Evolutionary conservation across 129 eudicot genomes (phyloP).

Genomic region (Helichrysum umbraculigerum): DNA sequence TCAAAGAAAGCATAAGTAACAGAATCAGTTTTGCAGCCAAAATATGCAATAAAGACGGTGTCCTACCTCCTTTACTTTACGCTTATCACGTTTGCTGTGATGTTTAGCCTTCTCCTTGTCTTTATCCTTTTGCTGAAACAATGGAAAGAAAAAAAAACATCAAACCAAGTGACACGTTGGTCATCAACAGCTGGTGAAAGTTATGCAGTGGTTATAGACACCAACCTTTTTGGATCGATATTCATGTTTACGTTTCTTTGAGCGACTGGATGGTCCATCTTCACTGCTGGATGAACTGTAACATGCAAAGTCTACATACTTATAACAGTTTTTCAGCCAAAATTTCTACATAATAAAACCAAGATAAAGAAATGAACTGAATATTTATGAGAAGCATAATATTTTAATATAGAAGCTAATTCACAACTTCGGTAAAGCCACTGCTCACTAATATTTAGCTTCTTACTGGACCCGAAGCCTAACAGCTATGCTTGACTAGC

Average conservation of each 20-base stretch:
- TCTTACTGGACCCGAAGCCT: neutral
- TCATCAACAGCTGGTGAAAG: constrained; percentile 1
- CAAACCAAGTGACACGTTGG: constrained; percentile 15
- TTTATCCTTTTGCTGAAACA: constrained; percentile 65
- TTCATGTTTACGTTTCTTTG: constrained; percentile 62
- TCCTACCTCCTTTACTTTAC: constrained; percentile 81
- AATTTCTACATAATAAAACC: neutral
- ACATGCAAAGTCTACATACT: constrained; percentile 8
- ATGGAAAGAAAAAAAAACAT: neutral
- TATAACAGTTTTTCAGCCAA: neutral
- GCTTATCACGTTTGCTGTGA: constrained; percentile 63
- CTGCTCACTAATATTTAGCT: neutral
- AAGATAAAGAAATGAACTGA: neutral
- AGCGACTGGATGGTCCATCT: constrained; percentile 52
- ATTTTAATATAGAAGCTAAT: neutral
- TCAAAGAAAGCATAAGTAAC: neutral
- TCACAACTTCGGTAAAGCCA: neutral
- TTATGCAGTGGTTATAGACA: neutral
- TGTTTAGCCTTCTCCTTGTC: constrained; percentile 74
- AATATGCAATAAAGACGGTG: neutral
- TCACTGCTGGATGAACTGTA: constrained; percentile 78
- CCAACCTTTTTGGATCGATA: constrained; percentile 68
- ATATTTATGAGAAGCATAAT: no score
- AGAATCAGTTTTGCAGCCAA: neutral
- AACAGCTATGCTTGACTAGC: neutral